phyloP scores from a whole-genome alignment of 1,139 yeast genomes.

The Geotrichum citri-aurantii region DNA sequence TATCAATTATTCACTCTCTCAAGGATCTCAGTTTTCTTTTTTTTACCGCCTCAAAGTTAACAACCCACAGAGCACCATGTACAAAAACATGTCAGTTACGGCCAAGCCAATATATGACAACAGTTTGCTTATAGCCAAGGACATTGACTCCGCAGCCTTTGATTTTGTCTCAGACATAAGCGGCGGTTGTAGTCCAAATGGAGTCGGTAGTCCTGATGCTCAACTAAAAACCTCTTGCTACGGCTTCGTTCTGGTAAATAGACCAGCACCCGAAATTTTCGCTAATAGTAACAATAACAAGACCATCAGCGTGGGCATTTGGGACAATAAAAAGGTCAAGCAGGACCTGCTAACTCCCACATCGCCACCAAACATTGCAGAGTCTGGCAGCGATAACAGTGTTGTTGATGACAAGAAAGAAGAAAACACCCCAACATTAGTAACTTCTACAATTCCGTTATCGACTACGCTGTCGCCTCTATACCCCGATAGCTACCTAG shows the following conservation, averaged over 20 bases:
- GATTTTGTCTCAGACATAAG: neutral
- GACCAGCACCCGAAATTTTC: neutral
- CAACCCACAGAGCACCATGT: neutral
- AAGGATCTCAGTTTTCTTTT: neutral
- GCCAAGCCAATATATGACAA: slow-evolving; percentile 3
- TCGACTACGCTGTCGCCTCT: neutral
- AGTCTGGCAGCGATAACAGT: neutral
- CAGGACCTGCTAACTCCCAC: neutral
- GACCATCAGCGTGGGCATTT: neutral
- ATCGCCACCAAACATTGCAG: neutral
- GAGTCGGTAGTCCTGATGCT: neutral
- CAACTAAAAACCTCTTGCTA: neutral
- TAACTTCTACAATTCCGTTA: neutral
- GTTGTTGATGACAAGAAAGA: neutral
- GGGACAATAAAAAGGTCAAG: neutral
- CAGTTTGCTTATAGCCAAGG: neutral
- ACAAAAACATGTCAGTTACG: neutral
- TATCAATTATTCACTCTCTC: neutral
- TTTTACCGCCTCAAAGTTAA: slow-evolving; percentile 1
- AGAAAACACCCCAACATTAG: neutral
- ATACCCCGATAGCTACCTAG: neutral
- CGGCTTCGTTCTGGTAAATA: neutral
- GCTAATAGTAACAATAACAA: neutral
- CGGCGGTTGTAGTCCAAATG: neutral
- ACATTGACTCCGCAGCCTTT: neutral